phyloP scores from a whole-genome alignment of 768 basidiomycete genomes.

The Psilocybe azurescens region DNA sequence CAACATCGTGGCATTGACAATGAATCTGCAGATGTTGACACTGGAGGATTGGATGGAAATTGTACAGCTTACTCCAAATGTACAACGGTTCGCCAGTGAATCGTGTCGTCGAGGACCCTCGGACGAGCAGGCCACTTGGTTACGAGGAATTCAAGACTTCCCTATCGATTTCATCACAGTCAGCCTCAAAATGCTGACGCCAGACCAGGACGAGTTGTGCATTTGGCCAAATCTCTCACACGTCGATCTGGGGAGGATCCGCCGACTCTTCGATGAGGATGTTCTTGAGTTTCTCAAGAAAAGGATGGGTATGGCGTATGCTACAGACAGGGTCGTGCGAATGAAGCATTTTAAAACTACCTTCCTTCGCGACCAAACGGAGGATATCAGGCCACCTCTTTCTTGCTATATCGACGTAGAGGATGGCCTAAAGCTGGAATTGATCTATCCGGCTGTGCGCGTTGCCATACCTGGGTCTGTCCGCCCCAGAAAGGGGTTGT shows the following conservation, averaged over 20 bases:
- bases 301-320: neutral
- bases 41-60: neutral
- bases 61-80: neutral
- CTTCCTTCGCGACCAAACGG: neutral
- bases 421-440: neutral
- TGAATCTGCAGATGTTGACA: conserved; percentile 8
- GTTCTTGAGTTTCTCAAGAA: conserved; percentile 1
- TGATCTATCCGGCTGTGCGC: neutral
- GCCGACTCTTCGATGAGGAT: neutral
- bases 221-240: neutral
- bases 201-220: neutral
- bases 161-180: conserved; percentile 4
- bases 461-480: neutral
- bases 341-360: neutral
- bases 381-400: neutral
- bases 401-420: neutral
- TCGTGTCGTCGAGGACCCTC: neutral
- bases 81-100: neutral
- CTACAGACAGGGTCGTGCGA: neutral
- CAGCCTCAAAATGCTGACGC: neutral
- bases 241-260: neutral
- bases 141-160: neutral
- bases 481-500: neutral
- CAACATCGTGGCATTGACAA: neutral
- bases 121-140: neutral